A percentile compares a stretch with the other conserved stretches of the same genome.
Evolutionary conservation across 2,329 filamentous ascomycete species (phyloP).

Genomic region (Shiraia bambusicola): DNA sequence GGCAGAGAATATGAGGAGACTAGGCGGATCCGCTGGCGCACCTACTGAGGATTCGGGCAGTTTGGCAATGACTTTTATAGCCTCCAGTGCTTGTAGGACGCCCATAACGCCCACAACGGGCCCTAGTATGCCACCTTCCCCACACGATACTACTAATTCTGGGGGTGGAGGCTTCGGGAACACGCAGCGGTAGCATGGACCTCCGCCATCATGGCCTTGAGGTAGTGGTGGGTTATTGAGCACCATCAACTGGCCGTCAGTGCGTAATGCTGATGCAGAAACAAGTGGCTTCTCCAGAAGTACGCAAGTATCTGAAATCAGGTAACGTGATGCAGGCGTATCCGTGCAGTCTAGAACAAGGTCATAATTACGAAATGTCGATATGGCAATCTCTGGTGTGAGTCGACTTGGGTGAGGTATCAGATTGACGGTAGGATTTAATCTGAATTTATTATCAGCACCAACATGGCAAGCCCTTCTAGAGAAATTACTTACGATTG

Average conservation of each 20-base stretch:
- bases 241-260: slow-evolving; percentile 85
- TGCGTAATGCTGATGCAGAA: slow-evolving; percentile 84
- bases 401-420: slow-evolving; percentile 65
- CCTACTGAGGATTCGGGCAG: slow-evolving; percentile 14
- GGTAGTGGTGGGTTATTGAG: slow-evolving; percentile 76
- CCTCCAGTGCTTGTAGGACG: slow-evolving; percentile 84
- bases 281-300: slow-evolving; percentile 76
- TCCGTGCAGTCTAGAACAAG: slow-evolving; percentile 94
- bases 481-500: slow-evolving; percentile 42
- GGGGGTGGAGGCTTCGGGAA: slow-evolving; percentile 86
- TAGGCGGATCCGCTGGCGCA: slow-evolving; percentile 35
- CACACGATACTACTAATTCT: slow-evolving; percentile 79
- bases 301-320: slow-evolving; percentile 88
- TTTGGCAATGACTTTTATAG: slow-evolving; percentile 74
- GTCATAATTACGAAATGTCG: slow-evolving; percentile 71
- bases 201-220: slow-evolving; percentile 59
- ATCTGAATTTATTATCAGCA: slow-evolving; percentile 45
- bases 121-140: slow-evolving; percentile 88
- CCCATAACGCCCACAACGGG: slow-evolving; percentile 94
- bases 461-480: not conserved
- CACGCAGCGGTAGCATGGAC: slow-evolving; percentile 91
- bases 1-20: slow-evolving; percentile 58
- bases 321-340: slow-evolving; percentile 85
- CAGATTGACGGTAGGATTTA: slow-evolving; percentile 73
- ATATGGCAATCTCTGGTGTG: slow-evolving; percentile 65